Evolutionary conservation across 768 basidiomycete genomes (phyloP).

Genomic region (Panaeolus cyanescens): DNA sequence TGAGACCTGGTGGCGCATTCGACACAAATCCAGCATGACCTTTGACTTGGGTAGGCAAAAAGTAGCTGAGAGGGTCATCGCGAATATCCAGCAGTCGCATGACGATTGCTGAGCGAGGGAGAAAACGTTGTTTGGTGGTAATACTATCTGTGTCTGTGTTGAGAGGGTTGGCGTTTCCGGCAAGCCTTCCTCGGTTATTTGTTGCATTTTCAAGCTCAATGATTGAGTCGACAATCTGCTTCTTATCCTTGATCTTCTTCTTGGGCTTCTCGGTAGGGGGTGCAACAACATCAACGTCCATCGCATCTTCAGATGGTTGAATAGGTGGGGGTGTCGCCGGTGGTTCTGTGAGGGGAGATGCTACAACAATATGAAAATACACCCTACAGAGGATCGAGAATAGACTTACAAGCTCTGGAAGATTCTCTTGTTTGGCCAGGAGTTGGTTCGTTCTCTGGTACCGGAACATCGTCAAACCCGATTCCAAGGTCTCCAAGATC

Average conservation of each 20-base stretch:
- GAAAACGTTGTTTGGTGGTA: constrained; percentile 77
- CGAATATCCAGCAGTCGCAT: constrained; percentile 87
- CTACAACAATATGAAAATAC: constrained; percentile 34
- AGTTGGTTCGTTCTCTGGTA: constrained; percentile 48
- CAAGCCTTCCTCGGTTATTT: constrained; percentile 55
- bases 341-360: constrained; percentile 74
- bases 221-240: constrained; percentile 87
- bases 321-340: constrained; percentile 80
- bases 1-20: constrained; percentile 82
- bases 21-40: constrained; percentile 76
- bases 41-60: constrained; percentile 80
- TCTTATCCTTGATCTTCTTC: constrained; percentile 67
- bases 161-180: constrained; percentile 53
- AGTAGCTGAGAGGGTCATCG: constrained; percentile 81
- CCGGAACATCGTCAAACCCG: constrained; percentile 60
- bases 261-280: constrained; percentile 26
- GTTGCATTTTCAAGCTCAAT: constrained; percentile 74
- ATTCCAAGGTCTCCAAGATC: constrained; percentile 66
- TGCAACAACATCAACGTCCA: constrained; percentile 37
- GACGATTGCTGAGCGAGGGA: constrained; percentile 82
- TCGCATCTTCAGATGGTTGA: constrained; percentile 49
- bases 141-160: constrained; percentile 66
- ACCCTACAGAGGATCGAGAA: not conserved
- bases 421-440: constrained; percentile 60
- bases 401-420: constrained; percentile 68